Evolutionary conservation across 495 filamentous ascomycete genomes (phyloP).

Genomic region (Neurospora sp.): DNA sequence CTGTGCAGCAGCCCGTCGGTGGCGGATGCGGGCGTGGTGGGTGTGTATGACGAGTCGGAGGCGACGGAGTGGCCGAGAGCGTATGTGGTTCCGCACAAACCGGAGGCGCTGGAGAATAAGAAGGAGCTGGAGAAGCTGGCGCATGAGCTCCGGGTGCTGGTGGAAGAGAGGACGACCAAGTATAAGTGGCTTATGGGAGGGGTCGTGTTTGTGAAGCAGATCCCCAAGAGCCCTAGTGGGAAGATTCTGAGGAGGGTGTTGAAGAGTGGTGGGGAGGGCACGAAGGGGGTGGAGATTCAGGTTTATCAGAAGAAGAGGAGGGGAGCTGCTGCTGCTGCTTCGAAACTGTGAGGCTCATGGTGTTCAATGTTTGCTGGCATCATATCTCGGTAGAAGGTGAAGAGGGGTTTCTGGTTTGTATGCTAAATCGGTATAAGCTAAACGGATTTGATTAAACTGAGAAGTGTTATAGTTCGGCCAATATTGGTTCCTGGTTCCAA

Average conservation of each 20-base stretch:
- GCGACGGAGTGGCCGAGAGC: conserved; percentile 21
- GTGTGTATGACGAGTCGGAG: conserved; percentile 56
- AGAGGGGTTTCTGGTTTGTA: not conserved
- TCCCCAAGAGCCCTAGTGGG: conserved; percentile 59
- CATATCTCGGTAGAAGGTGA: not conserved
- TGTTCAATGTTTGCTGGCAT: not conserved
- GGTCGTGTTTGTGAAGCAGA: conserved; percentile 50
- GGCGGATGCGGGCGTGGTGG: conserved; percentile 55
- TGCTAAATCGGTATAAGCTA: not conserved
- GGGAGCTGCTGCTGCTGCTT: not conserved
- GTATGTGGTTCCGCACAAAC: conserved; percentile 18
- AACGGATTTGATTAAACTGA: too few relatives aligned
- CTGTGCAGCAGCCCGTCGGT: conserved; percentile 44
- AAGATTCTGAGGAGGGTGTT: conserved; percentile 57
- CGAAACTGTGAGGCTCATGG: not conserved
- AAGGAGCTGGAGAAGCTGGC: conserved; percentile 40
- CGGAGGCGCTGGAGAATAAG: conserved; percentile 30
- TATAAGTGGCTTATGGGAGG: conserved; percentile 59
- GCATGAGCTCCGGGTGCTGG: conserved; percentile 30
- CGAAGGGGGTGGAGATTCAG: conserved; percentile 13
- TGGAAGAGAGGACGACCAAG: conserved; percentile 50
- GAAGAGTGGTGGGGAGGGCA: conserved; percentile 13
- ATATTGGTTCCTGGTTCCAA: too few relatives aligned
- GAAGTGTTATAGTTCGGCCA: too few relatives aligned
- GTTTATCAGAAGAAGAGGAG: conserved; percentile 21